These are phyloP conservation scores for Phytophthora nicotianae DNA, from an alignment of 352 stramenopile genomes.

Conservation along the genomic window DNA sequence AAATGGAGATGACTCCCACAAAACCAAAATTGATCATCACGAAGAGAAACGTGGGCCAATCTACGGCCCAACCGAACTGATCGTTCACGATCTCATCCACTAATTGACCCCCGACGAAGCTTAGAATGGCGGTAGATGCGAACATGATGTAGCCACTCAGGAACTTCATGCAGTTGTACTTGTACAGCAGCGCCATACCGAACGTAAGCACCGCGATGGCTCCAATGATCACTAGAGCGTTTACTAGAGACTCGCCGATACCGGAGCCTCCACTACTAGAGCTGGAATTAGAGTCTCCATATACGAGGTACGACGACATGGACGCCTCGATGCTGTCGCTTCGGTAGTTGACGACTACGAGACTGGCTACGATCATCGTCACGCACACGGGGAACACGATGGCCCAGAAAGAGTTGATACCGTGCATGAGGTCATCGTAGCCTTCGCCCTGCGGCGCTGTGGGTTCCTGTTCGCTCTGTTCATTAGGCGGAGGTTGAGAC, in stretches of 20 bases:
- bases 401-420: constrained; percentile 89
- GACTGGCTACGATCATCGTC: constrained; percentile 81
- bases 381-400: constrained; percentile 83
- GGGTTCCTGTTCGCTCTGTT: constrained; percentile 8
- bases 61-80: constrained; percentile 72
- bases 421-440: constrained; percentile 83
- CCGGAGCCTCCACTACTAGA: constrained; percentile 20
- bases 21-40: constrained; percentile 93
- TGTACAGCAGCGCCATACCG: constrained; percentile 90
- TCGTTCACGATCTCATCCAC: constrained; percentile 82
- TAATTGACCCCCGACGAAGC: constrained; percentile 86
- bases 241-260: constrained; percentile 81
- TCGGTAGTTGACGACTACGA: constrained; percentile 87
- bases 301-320: constrained; percentile 87
- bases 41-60: constrained; percentile 84
- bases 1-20: constrained; percentile 89
- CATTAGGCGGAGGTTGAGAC: constrained; percentile 8
- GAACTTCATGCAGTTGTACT: constrained; percentile 88
- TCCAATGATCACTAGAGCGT: constrained; percentile 89
- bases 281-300: constrained; percentile 60
- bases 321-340: constrained; percentile 75
- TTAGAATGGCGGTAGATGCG: constrained; percentile 83
- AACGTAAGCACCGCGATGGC: constrained; percentile 88
- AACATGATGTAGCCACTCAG: constrained; percentile 91
- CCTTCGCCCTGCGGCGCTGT: constrained; percentile 31